These are phyloP conservation scores for Stachybotrys elegans DNA, from an alignment of 2,329 filamentous ascomycete species.

Conservation along the genomic window DNA sequence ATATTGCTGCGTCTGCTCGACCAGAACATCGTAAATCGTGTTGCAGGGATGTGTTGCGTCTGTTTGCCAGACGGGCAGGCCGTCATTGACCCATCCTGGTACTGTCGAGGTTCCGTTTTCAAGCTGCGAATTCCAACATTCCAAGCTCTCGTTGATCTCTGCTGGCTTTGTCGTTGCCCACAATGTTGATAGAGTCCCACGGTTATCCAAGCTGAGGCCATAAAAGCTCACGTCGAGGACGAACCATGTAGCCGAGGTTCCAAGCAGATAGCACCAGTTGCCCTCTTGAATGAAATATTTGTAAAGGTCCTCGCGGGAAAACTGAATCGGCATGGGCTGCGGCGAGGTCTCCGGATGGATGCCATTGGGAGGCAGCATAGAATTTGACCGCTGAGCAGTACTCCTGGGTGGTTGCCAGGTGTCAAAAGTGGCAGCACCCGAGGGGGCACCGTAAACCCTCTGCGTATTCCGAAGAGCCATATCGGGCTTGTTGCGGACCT, in stretches of 20 bases:
- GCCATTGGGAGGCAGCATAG: slow-evolving; percentile 16
- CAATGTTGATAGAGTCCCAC: slow-evolving; percentile 29
- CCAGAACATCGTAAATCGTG: slow-evolving; percentile 46
- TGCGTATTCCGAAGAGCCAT: slow-evolving; percentile 56
- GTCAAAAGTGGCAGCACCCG: slow-evolving; percentile 11
- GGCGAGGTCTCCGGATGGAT: slow-evolving; percentile 27
- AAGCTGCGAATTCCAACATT: slow-evolving; percentile 44
- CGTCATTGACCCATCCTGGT: slow-evolving; percentile 31
- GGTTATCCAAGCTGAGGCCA: slow-evolving; percentile 43
- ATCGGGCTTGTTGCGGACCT: slow-evolving; percentile 57
- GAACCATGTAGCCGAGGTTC: slow-evolving; percentile 44
- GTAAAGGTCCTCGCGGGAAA: slow-evolving; percentile 41
- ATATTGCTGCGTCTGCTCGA: slow-evolving; percentile 49
- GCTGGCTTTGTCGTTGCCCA: slow-evolving; percentile 30
- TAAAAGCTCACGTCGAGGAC: slow-evolving; percentile 52
- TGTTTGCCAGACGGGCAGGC: slow-evolving; percentile 45
- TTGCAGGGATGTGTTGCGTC: slow-evolving; percentile 43
- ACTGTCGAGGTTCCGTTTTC: slow-evolving; percentile 37
- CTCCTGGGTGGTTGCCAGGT: slow-evolving; percentile 12
- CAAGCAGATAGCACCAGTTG: slow-evolving; percentile 29
- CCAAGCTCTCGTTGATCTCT: slow-evolving; percentile 29
- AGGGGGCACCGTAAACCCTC: slow-evolving; percentile 45
- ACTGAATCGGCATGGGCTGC: slow-evolving; percentile 39
- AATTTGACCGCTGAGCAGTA: slow-evolving; percentile 7
- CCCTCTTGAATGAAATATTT: slow-evolving; percentile 43